Conservation (phyloP, 345 rosid species). For the Eutrema japonicum region DNA sequence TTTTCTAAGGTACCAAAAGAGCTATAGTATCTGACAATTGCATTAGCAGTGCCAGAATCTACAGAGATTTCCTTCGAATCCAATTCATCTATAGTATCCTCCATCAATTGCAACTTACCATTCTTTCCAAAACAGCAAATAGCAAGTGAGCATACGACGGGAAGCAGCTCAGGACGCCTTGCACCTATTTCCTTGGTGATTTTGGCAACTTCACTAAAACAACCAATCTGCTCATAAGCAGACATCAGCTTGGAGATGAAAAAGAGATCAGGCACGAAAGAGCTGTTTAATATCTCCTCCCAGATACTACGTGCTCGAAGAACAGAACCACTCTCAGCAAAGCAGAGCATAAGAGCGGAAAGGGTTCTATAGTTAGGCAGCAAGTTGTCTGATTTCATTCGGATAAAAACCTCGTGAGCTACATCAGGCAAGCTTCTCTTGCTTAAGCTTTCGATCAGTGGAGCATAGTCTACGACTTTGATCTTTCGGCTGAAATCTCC, state of each 20-base stretch:
- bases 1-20: conserved; percentile 56
- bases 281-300: conserved; percentile 57
- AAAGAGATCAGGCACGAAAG: conserved; percentile 49
- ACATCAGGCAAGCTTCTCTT: conserved; percentile 46
- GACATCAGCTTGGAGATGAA: conserved; percentile 54
- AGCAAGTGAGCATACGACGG: conserved; percentile 53
- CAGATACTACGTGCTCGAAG: conserved; percentile 53
- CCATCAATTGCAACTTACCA: conserved; percentile 71
- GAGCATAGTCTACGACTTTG: conserved; percentile 50
- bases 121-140: conserved; percentile 65
- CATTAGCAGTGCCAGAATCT: conserved; percentile 58
- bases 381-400: conserved; percentile 51
- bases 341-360: conserved; percentile 59
- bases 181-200: conserved; percentile 50
- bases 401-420: conserved; percentile 50
- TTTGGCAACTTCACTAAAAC: conserved; percentile 48
- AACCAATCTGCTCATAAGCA: conserved; percentile 53
- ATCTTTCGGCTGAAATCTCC: conserved; percentile 28
- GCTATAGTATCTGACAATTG: conserved; percentile 58
- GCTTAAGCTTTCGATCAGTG: conserved; percentile 42
- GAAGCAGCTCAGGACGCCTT: conserved; percentile 45
- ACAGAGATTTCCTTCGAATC: conserved; percentile 51
- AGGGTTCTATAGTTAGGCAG: conserved; percentile 44
- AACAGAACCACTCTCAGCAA: conserved; percentile 51
- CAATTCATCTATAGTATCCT: conserved; percentile 50